These are phyloP conservation scores for Apophysomyces sp. DNA, from an alignment of 371 early-diverging fungal genomes.

Conservation along the genomic window DNA sequence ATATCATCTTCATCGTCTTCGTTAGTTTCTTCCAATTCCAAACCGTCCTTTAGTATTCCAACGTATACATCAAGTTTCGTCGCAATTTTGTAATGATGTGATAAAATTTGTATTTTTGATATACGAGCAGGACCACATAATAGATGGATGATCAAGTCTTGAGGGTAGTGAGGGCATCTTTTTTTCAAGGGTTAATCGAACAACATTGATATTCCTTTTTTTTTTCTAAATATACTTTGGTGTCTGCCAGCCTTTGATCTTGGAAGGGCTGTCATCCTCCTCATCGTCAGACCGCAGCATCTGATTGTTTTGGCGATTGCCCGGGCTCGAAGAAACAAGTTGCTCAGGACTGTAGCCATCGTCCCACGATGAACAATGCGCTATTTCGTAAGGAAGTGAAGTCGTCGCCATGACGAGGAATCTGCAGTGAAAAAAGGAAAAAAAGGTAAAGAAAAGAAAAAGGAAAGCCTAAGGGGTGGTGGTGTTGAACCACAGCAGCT, in stretches of 20 bases:
- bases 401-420: constrained; percentile 15
- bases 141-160: constrained; percentile 65
- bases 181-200: background rate
- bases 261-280: constrained; percentile 9
- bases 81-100: constrained; percentile 83
- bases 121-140: constrained; percentile 60
- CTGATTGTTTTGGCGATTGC: constrained; percentile 15
- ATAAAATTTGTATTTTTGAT: constrained; percentile 69
- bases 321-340: constrained; percentile 34
- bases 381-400: constrained; percentile 23
- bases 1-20: constrained; percentile 15
- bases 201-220: background rate
- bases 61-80: constrained; percentile 73
- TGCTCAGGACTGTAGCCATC: constrained; percentile 41
- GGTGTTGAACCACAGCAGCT: background rate
- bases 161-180: constrained; percentile 76
- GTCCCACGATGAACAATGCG: constrained; percentile 41
- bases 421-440: background rate
- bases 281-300: constrained; percentile 1
- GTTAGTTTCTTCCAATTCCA: constrained; percentile 7
- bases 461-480: constrained; percentile 7
- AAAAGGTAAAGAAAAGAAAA: constrained; percentile 3
- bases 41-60: constrained; percentile 37
- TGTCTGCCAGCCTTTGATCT: constrained; percentile 49
- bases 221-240: constrained; percentile 31